Conservation (phyloP, 306 rosid genomes). For the Begonia masoniana region DNA sequence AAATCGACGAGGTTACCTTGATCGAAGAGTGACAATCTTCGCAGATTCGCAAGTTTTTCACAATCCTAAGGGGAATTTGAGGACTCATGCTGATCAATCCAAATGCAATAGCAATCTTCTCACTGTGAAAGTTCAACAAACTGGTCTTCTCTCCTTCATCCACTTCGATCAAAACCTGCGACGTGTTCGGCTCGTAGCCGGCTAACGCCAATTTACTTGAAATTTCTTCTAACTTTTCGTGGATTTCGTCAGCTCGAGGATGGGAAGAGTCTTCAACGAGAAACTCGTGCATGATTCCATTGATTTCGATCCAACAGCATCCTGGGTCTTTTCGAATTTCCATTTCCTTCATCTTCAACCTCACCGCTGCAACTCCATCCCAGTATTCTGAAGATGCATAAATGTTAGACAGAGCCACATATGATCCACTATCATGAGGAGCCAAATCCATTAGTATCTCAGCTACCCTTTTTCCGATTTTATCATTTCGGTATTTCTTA, state of each 20-base stretch:
- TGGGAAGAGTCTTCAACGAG: constrained; percentile 66
- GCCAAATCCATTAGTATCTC: constrained; percentile 43
- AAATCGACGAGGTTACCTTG: constrained; percentile 48
- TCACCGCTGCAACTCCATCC: constrained; percentile 57
- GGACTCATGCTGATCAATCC: constrained; percentile 54
- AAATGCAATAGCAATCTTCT: constrained; percentile 79
- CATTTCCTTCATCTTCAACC: constrained; percentile 55
- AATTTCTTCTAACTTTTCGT: constrained; percentile 45
- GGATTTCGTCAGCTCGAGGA: constrained; percentile 53
- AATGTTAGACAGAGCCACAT: constrained; percentile 71
- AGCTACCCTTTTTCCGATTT: constrained; percentile 43
- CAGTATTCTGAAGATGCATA: constrained; percentile 57
- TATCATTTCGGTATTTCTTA: constrained; percentile 42
- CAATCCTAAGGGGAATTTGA: constrained; percentile 34
- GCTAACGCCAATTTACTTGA: constrained; percentile 33
- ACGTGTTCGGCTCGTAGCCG: constrained; percentile 39
- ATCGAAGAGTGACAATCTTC: constrained; percentile 71
- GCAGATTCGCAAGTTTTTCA: constrained; percentile 57
- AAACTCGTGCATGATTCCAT: constrained; percentile 61
- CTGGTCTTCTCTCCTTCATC: constrained; percentile 43
- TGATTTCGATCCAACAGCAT: constrained; percentile 63
- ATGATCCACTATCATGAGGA: constrained; percentile 67
- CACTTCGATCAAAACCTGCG: constrained; percentile 53
- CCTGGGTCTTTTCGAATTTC: constrained; percentile 79
- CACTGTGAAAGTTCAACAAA: constrained; percentile 52